Evolutionary conservation across 208 protist species (phyloP), one percentile per base, ranked within the genome.

Genomic region (Trypanosoma lewisi): DNA sequence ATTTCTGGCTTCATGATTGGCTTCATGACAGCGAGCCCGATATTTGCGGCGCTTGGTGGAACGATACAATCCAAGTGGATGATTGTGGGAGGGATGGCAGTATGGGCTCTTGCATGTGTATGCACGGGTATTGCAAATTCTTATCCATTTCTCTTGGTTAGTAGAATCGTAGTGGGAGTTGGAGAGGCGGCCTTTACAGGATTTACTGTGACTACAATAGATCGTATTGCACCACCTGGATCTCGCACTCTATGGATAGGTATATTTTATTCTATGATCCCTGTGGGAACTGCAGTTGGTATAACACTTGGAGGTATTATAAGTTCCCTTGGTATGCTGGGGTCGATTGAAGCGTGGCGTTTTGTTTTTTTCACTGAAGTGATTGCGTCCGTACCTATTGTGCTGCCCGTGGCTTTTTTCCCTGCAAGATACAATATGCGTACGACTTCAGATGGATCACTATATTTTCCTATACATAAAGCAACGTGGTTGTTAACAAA

Each of bases 261-360:
- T 45, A 70, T 79, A 56, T 96, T 92, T 61, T 97, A 91, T 66
- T 78, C 83, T 4, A 93, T 85, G 77, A 92, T 95, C 28, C 85
- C 88, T 21, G 72, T 94, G 16, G 92, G 89, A 11, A 87, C 77
- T 14, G 89, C 87, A 25, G 52, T 80, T 4, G 89, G 92, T 19
- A 94, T 95, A 67, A 73, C 64, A n/a, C 47, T 59, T 19, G 83
- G 87, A 36, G 86, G 88, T 8, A 34, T 92, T 17, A 65, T 92
- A 41, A 70, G 78, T 19, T 49, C 65, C 25, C 36, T 54, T 51
- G 41, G 36, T 21, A 2, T 33, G 2, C 23, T 81, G 2, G 42
- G 34, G 2, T 45, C 57, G n/a, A 25, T 82, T 14, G 48, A 70
- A 0, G 49, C 77, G 12, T 95, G 89, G 84, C 66, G 83, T 4